Evolutionary conservation across 768 basidiomycete species (phyloP).

Genomic region (Pleurotus eryngii): DNA sequence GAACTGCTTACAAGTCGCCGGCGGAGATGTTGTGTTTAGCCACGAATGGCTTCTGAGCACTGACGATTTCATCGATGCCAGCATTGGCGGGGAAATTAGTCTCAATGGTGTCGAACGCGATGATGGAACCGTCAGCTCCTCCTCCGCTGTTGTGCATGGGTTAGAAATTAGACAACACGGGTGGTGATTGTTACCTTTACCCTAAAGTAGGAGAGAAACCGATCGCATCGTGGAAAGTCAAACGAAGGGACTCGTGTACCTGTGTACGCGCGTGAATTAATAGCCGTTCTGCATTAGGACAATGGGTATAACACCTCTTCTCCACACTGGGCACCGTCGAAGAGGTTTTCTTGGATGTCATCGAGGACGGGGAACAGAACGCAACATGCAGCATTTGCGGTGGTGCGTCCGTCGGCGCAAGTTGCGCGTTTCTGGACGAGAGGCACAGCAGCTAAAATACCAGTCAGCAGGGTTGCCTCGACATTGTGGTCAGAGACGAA

Average conservation of each 20-base stretch:
- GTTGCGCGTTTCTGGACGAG: conserved; percentile 18
- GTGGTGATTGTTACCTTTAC: conserved; percentile 13
- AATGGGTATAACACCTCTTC: conserved; percentile 19
- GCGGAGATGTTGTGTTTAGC: conserved; percentile 31
- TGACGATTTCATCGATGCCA: conserved; percentile 41
- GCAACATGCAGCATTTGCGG: conserved; percentile 25
- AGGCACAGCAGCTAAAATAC: not conserved
- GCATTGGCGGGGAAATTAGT: conserved; percentile 38
- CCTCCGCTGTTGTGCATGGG: conserved; percentile 26
- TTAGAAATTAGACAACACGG: no score
- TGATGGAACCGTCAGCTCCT: conserved; percentile 49
- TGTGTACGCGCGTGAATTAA: no score
- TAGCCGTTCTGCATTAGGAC: not conserved
- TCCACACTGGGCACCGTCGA: conserved; percentile 27
- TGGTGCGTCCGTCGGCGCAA: conserved; percentile 27
- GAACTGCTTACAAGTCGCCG: conserved; percentile 42
- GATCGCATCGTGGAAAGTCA: conserved; percentile 43
- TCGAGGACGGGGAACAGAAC: conserved; percentile 22
- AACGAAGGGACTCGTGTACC: conserved; percentile 28
- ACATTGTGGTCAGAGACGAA: not conserved
- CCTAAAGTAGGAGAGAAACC: conserved; percentile 33
- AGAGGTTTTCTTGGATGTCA: conserved; percentile 20
- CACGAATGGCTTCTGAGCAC: conserved; percentile 30
- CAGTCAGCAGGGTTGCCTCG: not conserved
- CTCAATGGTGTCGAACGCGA: conserved; percentile 41